Conservation (phyloP, 2,329 filamentous ascomycete genomes). For the Fusarium lateritium region DNA sequence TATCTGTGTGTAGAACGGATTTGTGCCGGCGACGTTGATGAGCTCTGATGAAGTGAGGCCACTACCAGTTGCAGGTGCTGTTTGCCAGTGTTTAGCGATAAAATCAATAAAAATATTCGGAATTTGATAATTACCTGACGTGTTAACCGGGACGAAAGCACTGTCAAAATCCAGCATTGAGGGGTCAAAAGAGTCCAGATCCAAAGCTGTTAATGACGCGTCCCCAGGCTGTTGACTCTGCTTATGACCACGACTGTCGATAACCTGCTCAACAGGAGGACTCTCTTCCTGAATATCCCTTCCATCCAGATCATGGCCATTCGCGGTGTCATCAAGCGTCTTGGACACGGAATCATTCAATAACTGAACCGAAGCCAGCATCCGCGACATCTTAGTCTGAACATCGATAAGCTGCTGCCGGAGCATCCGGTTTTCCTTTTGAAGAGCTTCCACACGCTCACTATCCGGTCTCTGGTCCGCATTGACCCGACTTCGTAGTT, state of each 20-base stretch:
- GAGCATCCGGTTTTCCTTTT: constrained; percentile 48
- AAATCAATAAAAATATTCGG: rapidly evolving
- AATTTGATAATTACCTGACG: not conserved
- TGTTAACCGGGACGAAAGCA: not conserved
- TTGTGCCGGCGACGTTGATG: constrained; percentile 23
- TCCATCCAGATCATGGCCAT: not conserved
- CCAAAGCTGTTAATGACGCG: not conserved
- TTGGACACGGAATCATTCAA: constrained; percentile 45
- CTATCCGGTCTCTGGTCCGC: constrained; percentile 41
- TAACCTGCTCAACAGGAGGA: not conserved
- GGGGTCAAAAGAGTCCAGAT: constrained; percentile 7
- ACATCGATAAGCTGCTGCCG: constrained; percentile 51
- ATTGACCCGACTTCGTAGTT: constrained; percentile 46
- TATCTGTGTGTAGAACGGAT: constrained; percentile 45
- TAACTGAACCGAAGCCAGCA: constrained; percentile 47
- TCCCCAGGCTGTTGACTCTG: not conserved
- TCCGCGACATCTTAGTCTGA: constrained; percentile 45
- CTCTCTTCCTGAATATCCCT: not conserved
- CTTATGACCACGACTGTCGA: rapidly evolving
- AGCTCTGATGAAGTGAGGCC: constrained; percentile 12
- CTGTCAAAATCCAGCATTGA: constrained; percentile 16
- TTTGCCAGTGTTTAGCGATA: too few relatives aligned
- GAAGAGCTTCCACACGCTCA: constrained; percentile 44
- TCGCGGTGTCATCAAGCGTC: constrained; percentile 42
- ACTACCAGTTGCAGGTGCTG: not conserved